Evolutionary conservation across 2,329 filamentous ascomycete species (phyloP).

Genomic region (Amauroascus niger): DNA sequence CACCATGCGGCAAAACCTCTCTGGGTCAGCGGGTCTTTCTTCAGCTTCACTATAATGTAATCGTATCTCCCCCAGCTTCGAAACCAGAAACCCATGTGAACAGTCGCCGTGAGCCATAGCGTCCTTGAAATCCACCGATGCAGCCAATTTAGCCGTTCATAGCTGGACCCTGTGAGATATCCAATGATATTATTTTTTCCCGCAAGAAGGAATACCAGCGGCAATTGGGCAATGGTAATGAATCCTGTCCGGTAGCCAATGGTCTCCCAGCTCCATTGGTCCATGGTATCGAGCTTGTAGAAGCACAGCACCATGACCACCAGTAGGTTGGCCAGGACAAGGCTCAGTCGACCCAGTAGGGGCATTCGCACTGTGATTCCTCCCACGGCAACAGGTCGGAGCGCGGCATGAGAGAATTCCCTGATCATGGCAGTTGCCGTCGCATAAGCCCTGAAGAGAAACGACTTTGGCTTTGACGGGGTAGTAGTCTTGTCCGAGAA

Average conservation of each 20-base stretch:
- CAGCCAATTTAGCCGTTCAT: constrained; percentile 45
- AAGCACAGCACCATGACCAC: constrained; percentile 47
- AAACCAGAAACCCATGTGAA: constrained; percentile 49
- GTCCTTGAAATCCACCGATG: constrained; percentile 45
- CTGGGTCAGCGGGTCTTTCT: constrained; percentile 41
- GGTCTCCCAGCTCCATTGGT: constrained; percentile 45
- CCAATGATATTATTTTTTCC: constrained; percentile 48
- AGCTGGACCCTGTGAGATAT: constrained; percentile 39
- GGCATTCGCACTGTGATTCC: constrained; percentile 30
- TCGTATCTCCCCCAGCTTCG: constrained; percentile 44
- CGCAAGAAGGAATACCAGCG: constrained; percentile 47
- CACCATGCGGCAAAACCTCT: constrained; percentile 46
- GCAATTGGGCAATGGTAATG: constrained; percentile 45
- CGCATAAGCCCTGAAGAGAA: constrained; percentile 41
- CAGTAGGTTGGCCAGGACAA: constrained; percentile 38
- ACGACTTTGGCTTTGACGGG: constrained; percentile 46
- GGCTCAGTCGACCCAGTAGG: constrained; percentile 30
- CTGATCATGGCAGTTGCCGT: constrained; percentile 46
- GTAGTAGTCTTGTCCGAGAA: constrained; percentile 36
- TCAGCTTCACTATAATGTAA: constrained; percentile 42
- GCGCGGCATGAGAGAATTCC: constrained; percentile 43
- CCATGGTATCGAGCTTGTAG: constrained; percentile 44
- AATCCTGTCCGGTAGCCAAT: constrained; percentile 49
- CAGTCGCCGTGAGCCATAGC: constrained; percentile 44
- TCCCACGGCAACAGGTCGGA: constrained; percentile 29